Base-by-base conservation (phyloP, 2,329 filamentous ascomycete genomes). In the Clarireedia monteithiana region DNA sequence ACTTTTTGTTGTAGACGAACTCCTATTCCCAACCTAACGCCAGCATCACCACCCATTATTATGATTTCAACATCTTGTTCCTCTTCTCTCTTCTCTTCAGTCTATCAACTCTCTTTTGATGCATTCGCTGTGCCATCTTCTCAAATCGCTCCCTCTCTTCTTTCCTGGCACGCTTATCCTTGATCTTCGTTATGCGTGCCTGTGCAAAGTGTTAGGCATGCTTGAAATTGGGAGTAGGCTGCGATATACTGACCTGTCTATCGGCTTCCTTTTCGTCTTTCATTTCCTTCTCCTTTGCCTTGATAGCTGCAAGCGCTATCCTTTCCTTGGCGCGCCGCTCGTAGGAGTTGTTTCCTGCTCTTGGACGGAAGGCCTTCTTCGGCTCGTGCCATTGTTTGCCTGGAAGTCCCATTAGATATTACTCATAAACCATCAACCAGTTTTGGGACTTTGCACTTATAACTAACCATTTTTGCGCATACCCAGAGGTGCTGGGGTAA, bases 91-190 rank as follows among this genome's bases (percentile, higher is more conserved):
- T 88, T 69, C 91, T 83, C 84, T 91, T 96, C 72, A 96, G 74
- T 65, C 94, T 83, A 74, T 99, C 94, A 12, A 97, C 86, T 59
- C 91, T 81, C 80, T 96, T 97, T 73, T 83, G 84, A 76, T 97
- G 92, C 94, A 99, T 97, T 77, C 94, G 97, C 75, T 91, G 89
- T 20, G 91, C 92, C 83, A 99, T 83, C 77, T 91, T 89, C 72
- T 91, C 89, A 70, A 92, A 97, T 64, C 92, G 80, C 68, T 91
- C 90, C 73, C 88, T 91, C 77, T 97, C 94, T 66, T 90, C 91
- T 79, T 96, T 97, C 52, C 86, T 88, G 20, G 84, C 86, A 64
- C 89, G 82, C 73, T 87, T 91, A 62, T 95, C 90, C 67, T 88
- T 91, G 69, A 97, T 88, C 10, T 80, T 80, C 67, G 91, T 81